These are phyloP conservation scores for Hanseniaspora valbyensis DNA, from an alignment of 805 yeast species.

Conservation along the genomic window DNA sequence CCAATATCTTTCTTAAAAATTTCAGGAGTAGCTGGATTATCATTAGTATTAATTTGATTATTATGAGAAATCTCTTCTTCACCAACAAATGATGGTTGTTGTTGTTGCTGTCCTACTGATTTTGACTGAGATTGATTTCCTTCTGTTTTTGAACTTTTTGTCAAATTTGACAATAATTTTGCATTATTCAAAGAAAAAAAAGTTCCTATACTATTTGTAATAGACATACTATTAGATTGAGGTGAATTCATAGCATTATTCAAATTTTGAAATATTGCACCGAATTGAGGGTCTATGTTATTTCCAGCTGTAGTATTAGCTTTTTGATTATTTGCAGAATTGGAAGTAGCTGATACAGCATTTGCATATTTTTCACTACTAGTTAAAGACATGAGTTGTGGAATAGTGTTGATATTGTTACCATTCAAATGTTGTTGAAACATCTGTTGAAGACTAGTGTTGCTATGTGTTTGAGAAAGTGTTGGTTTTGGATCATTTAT, in stretches of 20 bases:
- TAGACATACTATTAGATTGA: slow-evolving; percentile 23
- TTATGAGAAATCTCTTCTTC: not conserved
- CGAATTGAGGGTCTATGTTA: slow-evolving; percentile 2
- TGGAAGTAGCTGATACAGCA: slow-evolving; percentile 18
- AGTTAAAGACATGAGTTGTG: slow-evolving; percentile 25
- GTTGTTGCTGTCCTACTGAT: not conserved
- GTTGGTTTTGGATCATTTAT: not conserved
- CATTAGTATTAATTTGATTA: not conserved
- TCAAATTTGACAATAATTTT: slow-evolving; percentile 13
- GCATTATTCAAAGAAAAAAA: slow-evolving; percentile 20
- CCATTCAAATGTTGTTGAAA: slow-evolving; percentile 23
- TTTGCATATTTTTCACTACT: slow-evolving; percentile 25
- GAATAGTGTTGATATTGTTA: slow-evolving; percentile 24
- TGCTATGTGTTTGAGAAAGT: not conserved
- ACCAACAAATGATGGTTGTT: not conserved
- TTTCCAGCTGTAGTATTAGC: slow-evolving; percentile 16
- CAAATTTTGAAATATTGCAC: not conserved
- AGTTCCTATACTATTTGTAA: slow-evolving; percentile 25
- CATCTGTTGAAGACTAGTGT: slow-evolving; percentile 18
- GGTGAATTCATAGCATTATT: not conserved
- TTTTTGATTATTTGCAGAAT: slow-evolving; percentile 16
- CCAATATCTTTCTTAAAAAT: not conserved
- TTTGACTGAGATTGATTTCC: not conserved
- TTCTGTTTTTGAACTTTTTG: not conserved
- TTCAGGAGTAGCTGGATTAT: not conserved